phyloP scores from a whole-genome alignment of 2,329 filamentous ascomycete genomes.

The Colletotrichum sp. region DNA sequence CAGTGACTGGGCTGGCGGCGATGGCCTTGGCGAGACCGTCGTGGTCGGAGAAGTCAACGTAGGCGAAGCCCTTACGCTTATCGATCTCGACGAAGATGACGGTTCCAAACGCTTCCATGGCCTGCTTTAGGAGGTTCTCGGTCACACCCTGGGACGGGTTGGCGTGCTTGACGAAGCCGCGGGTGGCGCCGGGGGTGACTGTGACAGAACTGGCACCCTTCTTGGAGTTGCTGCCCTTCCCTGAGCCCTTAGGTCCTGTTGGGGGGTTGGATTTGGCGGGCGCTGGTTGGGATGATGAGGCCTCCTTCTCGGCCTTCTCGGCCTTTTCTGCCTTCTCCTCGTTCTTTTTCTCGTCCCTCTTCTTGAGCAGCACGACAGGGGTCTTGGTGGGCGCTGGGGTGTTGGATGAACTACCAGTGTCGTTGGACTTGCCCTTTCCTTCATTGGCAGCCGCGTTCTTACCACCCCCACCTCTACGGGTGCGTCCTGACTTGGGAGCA shows the following conservation, averaged over 20 bases:
- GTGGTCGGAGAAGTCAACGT: constrained; percentile 83
- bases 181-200: constrained; percentile 56
- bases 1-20: constrained; percentile 78
- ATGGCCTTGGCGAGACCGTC: constrained; percentile 79
- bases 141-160: constrained; percentile 93
- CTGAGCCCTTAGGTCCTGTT: constrained; percentile 28
- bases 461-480: constrained; percentile 33
- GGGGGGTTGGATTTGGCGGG: constrained; percentile 13
- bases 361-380: constrained; percentile 45
- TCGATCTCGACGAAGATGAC: constrained; percentile 89
- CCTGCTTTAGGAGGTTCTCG: constrained; percentile 76
- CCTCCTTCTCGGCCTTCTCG: constrained; percentile 14
- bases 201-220: constrained; percentile 31
- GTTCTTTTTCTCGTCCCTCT: constrained; percentile 37
- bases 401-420: constrained; percentile 27
- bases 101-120: constrained; percentile 75
- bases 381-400: constrained; percentile 32
- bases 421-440: constrained; percentile 42
- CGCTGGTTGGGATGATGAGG: constrained; percentile 3
- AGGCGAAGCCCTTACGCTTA: constrained; percentile 92
- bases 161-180: constrained; percentile 81
- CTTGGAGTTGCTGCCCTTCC: constrained; percentile 27
- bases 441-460: constrained; percentile 38
- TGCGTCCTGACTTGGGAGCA: constrained; percentile 20
- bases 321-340: constrained; percentile 11